Percentiles rank a stretch among this genome's conserved stretches.
Conservation (phyloP, 208 protist genomes). For the Balamuthia mandrillaris region DNA sequence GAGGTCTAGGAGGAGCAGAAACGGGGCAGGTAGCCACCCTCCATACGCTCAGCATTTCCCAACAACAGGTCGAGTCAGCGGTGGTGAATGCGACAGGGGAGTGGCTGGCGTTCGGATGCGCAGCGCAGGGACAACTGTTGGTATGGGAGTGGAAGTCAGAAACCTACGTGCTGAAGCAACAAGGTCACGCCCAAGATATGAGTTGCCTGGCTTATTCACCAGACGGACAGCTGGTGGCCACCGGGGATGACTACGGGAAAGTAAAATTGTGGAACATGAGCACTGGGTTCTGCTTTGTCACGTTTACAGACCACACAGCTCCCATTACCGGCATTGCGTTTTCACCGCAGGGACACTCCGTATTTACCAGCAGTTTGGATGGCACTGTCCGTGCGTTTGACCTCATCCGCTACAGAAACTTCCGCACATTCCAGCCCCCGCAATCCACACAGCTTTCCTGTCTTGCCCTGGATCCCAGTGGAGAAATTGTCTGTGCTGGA, state of each 20-base stretch:
- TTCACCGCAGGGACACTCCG: conserved; percentile 58
- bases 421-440: conserved; percentile 71
- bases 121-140: conserved; percentile 72
- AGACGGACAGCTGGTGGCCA: conserved; percentile 67
- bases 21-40: not conserved
- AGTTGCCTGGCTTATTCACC: conserved; percentile 68
- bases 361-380: conserved; percentile 73
- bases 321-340: conserved; percentile 60
- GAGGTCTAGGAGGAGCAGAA: not conserved
- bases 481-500: conserved; percentile 77
- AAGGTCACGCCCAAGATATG: conserved; percentile 71
- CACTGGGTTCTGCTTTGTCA: conserved; percentile 79
- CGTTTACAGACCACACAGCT: conserved; percentile 72
- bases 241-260: conserved; percentile 76
- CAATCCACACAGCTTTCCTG: conserved; percentile 65
- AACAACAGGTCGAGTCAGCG: conserved; percentile 49
- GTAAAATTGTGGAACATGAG: conserved; percentile 78
- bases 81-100: conserved; percentile 75
- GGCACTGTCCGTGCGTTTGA: conserved; percentile 82
- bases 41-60: conserved; percentile 53
- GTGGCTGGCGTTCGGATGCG: conserved; percentile 79
- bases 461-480: conserved; percentile 73
- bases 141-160: conserved; percentile 87
- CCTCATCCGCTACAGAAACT: conserved; percentile 76
- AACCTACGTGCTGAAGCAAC: conserved; percentile 71